Evolutionary conservation across 331 rosid genomes (phyloP).

Genomic region (Pyrus hybrid): DNA sequence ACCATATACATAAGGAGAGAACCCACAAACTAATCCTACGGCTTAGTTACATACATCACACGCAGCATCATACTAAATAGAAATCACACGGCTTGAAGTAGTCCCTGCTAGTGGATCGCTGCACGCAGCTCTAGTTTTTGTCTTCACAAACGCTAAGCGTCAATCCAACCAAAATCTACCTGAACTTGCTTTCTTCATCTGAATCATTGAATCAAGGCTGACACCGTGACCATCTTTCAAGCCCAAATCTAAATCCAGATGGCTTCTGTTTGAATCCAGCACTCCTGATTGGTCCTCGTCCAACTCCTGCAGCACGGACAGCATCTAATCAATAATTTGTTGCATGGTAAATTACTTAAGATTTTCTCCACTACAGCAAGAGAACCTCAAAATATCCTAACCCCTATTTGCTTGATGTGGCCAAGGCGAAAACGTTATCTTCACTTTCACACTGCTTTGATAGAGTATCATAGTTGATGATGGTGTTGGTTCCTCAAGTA

Average conservation of each 20-base stretch:
- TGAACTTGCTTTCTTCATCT: slow-evolving; percentile 11
- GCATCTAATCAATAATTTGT: background rate
- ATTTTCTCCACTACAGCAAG: background rate
- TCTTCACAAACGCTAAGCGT: background rate
- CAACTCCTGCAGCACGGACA: slow-evolving; percentile 11
- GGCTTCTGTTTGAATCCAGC: slow-evolving; percentile 27
- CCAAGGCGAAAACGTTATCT: background rate
- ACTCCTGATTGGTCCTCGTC: slow-evolving; percentile 11
- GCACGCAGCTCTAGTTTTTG: background rate
- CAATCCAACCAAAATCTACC: slow-evolving; percentile 24
- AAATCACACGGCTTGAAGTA: background rate
- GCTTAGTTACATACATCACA: slow-evolving; percentile 10
- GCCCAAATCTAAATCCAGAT: slow-evolving; percentile 55
- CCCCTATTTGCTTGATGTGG: background rate
- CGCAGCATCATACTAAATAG: background rate
- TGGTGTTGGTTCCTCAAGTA: background rate
- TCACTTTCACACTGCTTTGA: background rate
- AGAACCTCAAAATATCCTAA: background rate
- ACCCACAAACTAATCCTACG: slow-evolving; percentile 7
- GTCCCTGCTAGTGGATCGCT: background rate
- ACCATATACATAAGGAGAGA: background rate
- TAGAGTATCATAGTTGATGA: background rate
- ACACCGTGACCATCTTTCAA: slow-evolving; percentile 29
- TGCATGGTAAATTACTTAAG: background rate
- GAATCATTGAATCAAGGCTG: slow-evolving; percentile 8